Evolutionary conservation across 106 monocot species (phyloP).

Genomic region (Narthecium ossifragum): DNA sequence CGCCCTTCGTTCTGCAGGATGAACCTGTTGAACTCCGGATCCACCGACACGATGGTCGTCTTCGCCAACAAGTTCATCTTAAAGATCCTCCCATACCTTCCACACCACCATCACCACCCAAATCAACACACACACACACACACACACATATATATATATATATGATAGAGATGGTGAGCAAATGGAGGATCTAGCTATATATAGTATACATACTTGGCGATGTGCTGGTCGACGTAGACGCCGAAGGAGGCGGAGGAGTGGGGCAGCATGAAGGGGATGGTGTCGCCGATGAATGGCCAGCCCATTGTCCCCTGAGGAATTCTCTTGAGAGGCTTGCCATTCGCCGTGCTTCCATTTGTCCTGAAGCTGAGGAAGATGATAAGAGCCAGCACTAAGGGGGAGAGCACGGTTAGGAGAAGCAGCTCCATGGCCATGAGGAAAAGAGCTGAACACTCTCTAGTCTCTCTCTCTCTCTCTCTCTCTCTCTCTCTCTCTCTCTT

Average conservation of each 20-base stretch:
- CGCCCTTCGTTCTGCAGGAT: conserved; percentile 37
- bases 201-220: conserved; percentile 8
- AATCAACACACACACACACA: background rate
- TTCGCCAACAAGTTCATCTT: conserved; percentile 27
- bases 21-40: conserved; percentile 34
- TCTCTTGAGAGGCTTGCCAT: conserved; percentile 1
- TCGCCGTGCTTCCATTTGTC: background rate
- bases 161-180: background rate
- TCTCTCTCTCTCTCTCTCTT: too few relatives aligned
- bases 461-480: too few relatives aligned
- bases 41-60: conserved; percentile 35
- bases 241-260: conserved; percentile 27
- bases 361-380: conserved; percentile 17
- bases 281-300: conserved; percentile 33
- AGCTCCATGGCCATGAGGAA: conserved; percentile 21
- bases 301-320: conserved; percentile 33
- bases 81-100: conserved; percentile 42
- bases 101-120: too few relatives aligned
- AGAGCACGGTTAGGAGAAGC: conserved; percentile 12
- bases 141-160: background rate
- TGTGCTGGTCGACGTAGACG: conserved; percentile 14
- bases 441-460: background rate
- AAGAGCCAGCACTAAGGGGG: conserved; percentile 9
- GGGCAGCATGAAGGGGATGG: conserved; percentile 35
- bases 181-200: background rate